These are phyloP conservation scores for Stereum hirsutum DNA, from an alignment of 1,284 basidiomycete species.

Conservation along the genomic window DNA sequence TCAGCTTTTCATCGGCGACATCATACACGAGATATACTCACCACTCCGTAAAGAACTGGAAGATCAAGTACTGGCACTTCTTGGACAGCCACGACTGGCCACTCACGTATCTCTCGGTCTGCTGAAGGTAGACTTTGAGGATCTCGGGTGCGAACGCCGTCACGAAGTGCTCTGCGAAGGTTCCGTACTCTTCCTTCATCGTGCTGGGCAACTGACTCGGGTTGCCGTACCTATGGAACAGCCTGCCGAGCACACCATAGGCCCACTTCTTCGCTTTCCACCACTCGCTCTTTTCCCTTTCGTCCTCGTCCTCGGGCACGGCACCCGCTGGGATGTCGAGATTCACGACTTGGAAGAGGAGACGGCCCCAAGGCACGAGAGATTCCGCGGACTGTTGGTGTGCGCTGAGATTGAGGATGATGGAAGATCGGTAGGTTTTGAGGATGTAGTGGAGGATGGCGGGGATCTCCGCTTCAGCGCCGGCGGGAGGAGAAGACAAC, in stretches of 20 bases:
- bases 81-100: conserved; percentile 71
- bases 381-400: conserved; percentile 71
- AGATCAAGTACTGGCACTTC: conserved; percentile 75
- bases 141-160: conserved; percentile 77
- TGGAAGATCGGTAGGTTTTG: conserved; percentile 76
- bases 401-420: conserved; percentile 57
- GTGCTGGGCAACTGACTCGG: conserved; percentile 74
- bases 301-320: conserved; percentile 64
- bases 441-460: conserved; percentile 74
- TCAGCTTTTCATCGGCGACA: too few species aligned
- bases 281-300: conserved; percentile 73
- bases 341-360: conserved; percentile 73
- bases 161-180: conserved; percentile 74
- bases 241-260: conserved; percentile 60
- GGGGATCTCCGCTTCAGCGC: conserved; percentile 57
- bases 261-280: conserved; percentile 91
- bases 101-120: conserved; percentile 65
- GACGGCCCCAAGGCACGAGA: conserved; percentile 76
- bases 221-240: conserved; percentile 81
- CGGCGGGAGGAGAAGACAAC: conserved; percentile 47
- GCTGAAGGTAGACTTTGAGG: conserved; percentile 67
- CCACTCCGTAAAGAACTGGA: conserved; percentile 83
- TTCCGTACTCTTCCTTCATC: conserved; percentile 57
- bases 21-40: too few species aligned
- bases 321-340: conserved; percentile 54